These are phyloP conservation scores for Spergularia bocconei DNA, from an alignment of 148 eudicot species.

Conservation along the genomic window DNA sequence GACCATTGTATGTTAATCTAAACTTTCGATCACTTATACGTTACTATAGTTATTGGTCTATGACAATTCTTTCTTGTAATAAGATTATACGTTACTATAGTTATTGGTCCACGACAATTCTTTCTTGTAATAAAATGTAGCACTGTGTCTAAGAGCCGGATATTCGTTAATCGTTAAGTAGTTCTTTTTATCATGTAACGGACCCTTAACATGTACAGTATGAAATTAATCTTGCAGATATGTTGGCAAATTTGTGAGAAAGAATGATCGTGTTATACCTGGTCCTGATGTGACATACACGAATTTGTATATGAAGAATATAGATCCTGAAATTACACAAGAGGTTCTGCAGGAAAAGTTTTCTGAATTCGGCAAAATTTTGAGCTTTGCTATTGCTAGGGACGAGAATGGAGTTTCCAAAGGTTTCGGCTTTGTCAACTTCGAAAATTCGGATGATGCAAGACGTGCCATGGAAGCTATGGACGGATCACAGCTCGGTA, in stretches of 20 bases:
- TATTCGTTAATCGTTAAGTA: too few species aligned
- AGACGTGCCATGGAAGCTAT: conserved; percentile 60
- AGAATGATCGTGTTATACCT: conserved; percentile 49
- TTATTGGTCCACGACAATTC: too few species aligned
- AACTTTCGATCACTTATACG: background rate
- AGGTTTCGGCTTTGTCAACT: conserved; percentile 82
- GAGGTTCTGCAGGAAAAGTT: conserved; percentile 54
- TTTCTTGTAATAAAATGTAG: too few species aligned
- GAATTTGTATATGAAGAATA: conserved; percentile 69
- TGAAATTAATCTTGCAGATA: conserved; percentile 36
- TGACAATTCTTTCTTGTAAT: too few species aligned
- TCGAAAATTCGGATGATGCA: conserved; percentile 65
- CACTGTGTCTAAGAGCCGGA: too few species aligned
- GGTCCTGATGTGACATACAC: conserved; percentile 50
- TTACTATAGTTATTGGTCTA: too few species aligned
- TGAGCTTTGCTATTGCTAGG: conserved; percentile 54
- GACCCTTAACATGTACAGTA: too few species aligned
- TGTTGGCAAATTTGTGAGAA: conserved; percentile 61
- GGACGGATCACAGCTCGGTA: conserved; percentile 68
- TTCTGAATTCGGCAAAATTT: conserved; percentile 63
- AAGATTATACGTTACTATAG: too few species aligned
- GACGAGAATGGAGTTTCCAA: conserved; percentile 61
- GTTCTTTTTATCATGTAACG: too few species aligned
- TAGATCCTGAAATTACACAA: conserved; percentile 53
- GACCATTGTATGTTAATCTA: conserved; percentile 55